Evolutionary conservation across 2,329 filamentous ascomycete species (phyloP).

Genomic region (Venturia aucupariae): DNA sequence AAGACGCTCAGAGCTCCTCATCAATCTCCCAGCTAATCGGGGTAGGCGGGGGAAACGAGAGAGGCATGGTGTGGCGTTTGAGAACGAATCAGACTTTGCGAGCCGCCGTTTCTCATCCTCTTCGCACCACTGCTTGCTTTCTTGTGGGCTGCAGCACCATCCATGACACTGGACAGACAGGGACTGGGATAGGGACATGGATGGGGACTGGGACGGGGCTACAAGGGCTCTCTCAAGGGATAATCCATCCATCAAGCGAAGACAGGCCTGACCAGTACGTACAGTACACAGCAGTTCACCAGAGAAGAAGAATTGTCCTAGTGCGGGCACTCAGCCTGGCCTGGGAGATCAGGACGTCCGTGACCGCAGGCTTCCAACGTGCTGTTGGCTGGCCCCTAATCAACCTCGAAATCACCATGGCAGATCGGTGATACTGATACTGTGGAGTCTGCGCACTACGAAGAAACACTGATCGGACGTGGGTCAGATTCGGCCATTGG

Average conservation of each 20-base stretch:
- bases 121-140: constrained; percentile 4
- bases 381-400: not conserved
- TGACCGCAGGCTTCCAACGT: not conserved
- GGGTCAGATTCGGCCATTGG: constrained; percentile 5
- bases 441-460: not conserved
- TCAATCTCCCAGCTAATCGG: constrained; percentile 13
- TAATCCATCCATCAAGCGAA: not conserved
- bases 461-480: not conserved
- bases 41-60: constrained; percentile 7
- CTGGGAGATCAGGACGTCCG: not conserved
- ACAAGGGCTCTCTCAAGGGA: not conserved
- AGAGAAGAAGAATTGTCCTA: not conserved
- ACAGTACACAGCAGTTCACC: not conserved
- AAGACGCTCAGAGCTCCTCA: constrained; percentile 8
- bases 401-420: not conserved
- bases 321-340: not conserved
- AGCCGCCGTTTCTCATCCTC: constrained; percentile 3
- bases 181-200: too few relatives aligned
- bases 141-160: constrained; percentile 11
- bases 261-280: not conserved
- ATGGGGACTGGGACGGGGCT: not conserved
- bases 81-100: constrained; percentile 10
- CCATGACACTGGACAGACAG: not conserved
- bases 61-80: constrained; percentile 11
- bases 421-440: not conserved